Evolutionary conservation across 106 monocot species (phyloP).

Genomic region (Chionographis japonica): DNA sequence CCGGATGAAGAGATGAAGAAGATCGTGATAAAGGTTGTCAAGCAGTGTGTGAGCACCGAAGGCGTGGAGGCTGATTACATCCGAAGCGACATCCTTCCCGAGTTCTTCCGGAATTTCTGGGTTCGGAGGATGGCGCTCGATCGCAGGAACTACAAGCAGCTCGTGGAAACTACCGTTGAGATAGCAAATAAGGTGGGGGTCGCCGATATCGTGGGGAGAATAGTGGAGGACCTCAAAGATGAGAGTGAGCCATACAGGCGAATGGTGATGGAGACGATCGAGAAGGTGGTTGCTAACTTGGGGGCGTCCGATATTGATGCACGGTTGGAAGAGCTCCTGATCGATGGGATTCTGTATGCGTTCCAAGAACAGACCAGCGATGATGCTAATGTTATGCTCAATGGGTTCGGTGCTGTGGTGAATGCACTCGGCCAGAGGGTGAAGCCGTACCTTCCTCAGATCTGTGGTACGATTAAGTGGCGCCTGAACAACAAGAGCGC

Average conservation of each 20-base stretch:
- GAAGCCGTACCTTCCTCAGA: slow-evolving; percentile 95
- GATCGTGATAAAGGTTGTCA: slow-evolving; percentile 94
- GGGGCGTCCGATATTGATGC: slow-evolving; percentile 97
- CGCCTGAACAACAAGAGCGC: slow-evolving; percentile 92
- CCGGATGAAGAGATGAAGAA: slow-evolving; percentile 99
- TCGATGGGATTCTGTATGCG: slow-evolving; percentile 95
- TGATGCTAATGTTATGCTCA: slow-evolving; percentile 99
- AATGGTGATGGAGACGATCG: slow-evolving; percentile 99
- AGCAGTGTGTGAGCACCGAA: slow-evolving; percentile 97
- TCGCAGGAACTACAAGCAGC: slow-evolving; percentile 85
- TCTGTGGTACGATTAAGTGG: slow-evolving; percentile 99
- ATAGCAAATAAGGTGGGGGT: slow-evolving; percentile 98
- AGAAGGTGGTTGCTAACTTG: slow-evolving; percentile 92
- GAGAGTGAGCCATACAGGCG: slow-evolving; percentile 96
- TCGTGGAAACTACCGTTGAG: slow-evolving; percentile 95
- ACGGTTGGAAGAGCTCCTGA: slow-evolving; percentile 83
- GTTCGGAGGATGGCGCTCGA: slow-evolving; percentile 93
- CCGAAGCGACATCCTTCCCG: slow-evolving; percentile 77
- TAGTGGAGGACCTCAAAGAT: slow-evolving; percentile 95
- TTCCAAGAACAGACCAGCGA: slow-evolving; percentile 98
- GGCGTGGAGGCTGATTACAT: slow-evolving; percentile 97
- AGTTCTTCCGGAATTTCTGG: slow-evolving; percentile 92
- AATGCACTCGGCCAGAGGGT: slow-evolving; percentile 94
- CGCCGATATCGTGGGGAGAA: slow-evolving; percentile 90
- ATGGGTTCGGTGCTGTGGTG: slow-evolving; percentile 97